These are phyloP conservation scores for Penicillium sp. DNA, from an alignment of 2,329 filamentous ascomycete genomes.

Conservation along the genomic window DNA sequence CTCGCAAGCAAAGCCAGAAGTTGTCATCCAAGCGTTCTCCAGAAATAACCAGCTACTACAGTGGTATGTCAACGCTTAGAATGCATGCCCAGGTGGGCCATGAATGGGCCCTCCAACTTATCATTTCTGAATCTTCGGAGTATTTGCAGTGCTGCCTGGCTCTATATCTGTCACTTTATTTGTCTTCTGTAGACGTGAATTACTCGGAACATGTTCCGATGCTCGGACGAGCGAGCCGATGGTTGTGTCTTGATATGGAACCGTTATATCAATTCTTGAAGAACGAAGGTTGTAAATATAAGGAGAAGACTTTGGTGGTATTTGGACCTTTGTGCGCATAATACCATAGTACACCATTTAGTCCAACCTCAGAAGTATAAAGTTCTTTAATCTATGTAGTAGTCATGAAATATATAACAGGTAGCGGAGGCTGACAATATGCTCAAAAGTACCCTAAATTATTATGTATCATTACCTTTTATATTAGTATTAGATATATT, in stretches of 20 bases:
- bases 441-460: not conserved
- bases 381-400: too few relatives aligned
- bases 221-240: slow-evolving; percentile 3
- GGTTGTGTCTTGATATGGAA: not conserved
- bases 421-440: not conserved
- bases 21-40: not conserved
- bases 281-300: too few relatives aligned
- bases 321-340: not conserved
- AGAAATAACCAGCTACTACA: not conserved
- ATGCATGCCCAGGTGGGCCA: not conserved
- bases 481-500: not conserved
- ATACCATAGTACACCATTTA: not conserved
- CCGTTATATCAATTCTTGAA: not conserved
- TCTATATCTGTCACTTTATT: not conserved
- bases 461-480: too few relatives aligned
- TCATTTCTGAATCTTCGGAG: not conserved
- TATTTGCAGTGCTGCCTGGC: not conserved
- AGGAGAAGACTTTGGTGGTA: accelerated
- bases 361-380: not conserved
- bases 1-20: not conserved
- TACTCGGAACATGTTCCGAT: slow-evolving; percentile 5
- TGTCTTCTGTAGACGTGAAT: not conserved
- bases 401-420: too few relatives aligned
- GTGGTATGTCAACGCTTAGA: too few relatives aligned
- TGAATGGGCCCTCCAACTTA: not conserved